phyloP scores from a whole-genome alignment of 1,284 basidiomycete genomes.

The Sanghuangporus baumii region DNA sequence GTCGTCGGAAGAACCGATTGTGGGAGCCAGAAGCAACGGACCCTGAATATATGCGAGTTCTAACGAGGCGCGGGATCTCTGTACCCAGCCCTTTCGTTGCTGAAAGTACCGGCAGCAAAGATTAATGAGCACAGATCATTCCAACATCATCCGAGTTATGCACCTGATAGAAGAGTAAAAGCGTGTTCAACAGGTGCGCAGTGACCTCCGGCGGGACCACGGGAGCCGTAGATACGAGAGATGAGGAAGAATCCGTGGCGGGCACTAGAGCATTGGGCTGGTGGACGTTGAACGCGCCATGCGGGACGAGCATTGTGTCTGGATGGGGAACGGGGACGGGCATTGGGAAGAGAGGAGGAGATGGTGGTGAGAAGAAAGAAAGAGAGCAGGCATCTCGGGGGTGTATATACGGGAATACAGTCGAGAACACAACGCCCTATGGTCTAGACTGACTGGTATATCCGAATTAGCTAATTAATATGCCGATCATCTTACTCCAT shows the following conservation, averaged over 20 bases:
- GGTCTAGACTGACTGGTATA: background rate
- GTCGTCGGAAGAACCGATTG: conserved; percentile 25
- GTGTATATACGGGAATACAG: background rate
- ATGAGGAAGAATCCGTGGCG: background rate
- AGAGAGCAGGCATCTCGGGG: background rate
- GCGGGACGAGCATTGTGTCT: background rate
- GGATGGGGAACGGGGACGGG: background rate
- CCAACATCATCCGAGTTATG: background rate
- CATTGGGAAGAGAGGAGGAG: background rate
- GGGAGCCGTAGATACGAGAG: conserved; percentile 18
- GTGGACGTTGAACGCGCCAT: background rate
- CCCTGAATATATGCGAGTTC: conserved; percentile 33
- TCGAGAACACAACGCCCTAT: background rate
- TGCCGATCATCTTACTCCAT: background rate
- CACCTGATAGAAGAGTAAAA: conserved; percentile 55
- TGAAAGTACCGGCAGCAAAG: background rate
- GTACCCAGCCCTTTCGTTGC: conserved; percentile 60
- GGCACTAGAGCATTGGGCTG: background rate
- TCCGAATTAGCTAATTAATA: background rate
- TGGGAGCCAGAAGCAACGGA: conserved; percentile 15
- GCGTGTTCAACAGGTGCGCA: conserved; percentile 51
- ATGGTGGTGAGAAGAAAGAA: background rate
- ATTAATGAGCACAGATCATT: background rate
- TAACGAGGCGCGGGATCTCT: conserved; percentile 43
- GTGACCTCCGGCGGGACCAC: conserved; percentile 32